phyloP scores from a whole-genome alignment of 2,329 filamentous ascomycete species.

The Fusarium nurragi region DNA sequence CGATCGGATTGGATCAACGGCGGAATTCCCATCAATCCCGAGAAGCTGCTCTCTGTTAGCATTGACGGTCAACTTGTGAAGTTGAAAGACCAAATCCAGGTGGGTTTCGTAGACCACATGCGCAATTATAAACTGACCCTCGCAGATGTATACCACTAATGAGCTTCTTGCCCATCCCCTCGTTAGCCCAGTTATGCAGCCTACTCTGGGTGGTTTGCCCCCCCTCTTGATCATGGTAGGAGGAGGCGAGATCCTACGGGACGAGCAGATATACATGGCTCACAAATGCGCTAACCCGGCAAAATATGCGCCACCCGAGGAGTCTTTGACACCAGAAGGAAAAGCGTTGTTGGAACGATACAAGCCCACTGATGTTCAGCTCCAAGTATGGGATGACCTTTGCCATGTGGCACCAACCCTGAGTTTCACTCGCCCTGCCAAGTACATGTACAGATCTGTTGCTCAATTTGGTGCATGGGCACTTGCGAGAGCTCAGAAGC shows the following conservation, averaged over 20 bases:
- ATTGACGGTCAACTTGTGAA: slow-evolving; percentile 76
- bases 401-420: slow-evolving; percentile 93
- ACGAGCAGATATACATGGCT: slow-evolving; percentile 94
- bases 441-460: slow-evolving; percentile 92
- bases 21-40: slow-evolving; percentile 42
- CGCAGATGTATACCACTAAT: slow-evolving; percentile 80
- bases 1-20: slow-evolving; percentile 44
- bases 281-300: slow-evolving; percentile 91
- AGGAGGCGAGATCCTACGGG: slow-evolving; percentile 86
- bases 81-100: slow-evolving; percentile 92
- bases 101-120: slow-evolving; percentile 50
- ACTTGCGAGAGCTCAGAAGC: slow-evolving; percentile 81
- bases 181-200: slow-evolving; percentile 88
- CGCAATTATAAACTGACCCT: slow-evolving; percentile 28
- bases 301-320: slow-evolving; percentile 75
- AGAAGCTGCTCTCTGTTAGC: slow-evolving; percentile 66
- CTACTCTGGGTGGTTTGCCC: slow-evolving; percentile 87
- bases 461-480: slow-evolving; percentile 96
- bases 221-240: slow-evolving; percentile 88
- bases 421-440: slow-evolving; percentile 96
- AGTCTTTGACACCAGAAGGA: slow-evolving; percentile 70
- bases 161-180: slow-evolving; percentile 85
- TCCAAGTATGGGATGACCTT: slow-evolving; percentile 95
- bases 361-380: slow-evolving; percentile 86
- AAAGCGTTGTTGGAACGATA: slow-evolving; percentile 70